phyloP scores from a whole-genome alignment of 306 rosid genomes.

The Mimosa bimucronata region DNA sequence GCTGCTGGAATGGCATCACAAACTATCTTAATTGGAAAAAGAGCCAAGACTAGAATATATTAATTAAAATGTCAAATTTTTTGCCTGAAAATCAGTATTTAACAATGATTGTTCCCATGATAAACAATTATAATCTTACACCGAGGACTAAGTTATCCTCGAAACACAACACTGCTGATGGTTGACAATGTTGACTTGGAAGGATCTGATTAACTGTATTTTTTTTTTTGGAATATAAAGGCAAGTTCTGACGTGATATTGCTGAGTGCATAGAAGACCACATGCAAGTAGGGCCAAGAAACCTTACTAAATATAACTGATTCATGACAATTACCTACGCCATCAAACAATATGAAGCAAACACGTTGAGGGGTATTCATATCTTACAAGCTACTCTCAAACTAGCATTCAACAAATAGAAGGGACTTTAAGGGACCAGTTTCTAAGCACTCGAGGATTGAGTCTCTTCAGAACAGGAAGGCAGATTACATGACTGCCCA shows the following conservation, averaged over 20 bases:
- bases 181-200: background rate
- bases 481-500: constrained; percentile 68
- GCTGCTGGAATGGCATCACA: background rate
- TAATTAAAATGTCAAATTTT: background rate
- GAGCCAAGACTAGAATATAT: background rate
- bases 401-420: constrained; percentile 38
- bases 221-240: too few relatives aligned
- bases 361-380: constrained; percentile 19
- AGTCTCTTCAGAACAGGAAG: constrained; percentile 68
- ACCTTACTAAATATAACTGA: background rate
- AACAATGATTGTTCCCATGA: background rate
- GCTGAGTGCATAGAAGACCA: background rate
- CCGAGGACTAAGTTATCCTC: background rate
- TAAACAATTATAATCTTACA: background rate
- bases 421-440: constrained; percentile 6
- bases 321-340: constrained; percentile 30
- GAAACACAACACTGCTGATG: background rate
- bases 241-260: too few relatives aligned
- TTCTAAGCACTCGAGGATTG: constrained; percentile 31
- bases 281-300: background rate
- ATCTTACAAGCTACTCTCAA: constrained; percentile 48
- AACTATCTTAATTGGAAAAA: background rate
- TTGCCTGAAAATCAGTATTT: background rate
- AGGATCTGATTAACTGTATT: background rate
- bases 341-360: background rate